A percentile compares a stretch with the other conserved stretches of the same genome.
phyloP scores from a whole-genome alignment of 2,329 filamentous ascomycete species.

The Lachnellula occidentalis region DNA sequence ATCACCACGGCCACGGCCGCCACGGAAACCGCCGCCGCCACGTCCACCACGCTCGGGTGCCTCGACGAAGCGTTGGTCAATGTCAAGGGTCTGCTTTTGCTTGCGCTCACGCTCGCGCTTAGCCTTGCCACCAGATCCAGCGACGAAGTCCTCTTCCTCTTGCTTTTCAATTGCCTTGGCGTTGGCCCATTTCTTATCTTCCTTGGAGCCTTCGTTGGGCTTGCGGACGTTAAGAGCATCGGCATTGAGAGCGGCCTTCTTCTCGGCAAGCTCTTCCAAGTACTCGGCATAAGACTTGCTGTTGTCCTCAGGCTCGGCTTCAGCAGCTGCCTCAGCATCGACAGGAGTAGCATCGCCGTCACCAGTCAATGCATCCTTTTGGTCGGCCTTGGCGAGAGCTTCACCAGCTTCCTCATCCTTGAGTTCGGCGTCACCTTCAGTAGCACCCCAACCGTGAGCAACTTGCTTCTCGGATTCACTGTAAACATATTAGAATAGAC shows the following conservation, averaged over 20 bases:
- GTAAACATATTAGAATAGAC: conserved; percentile 15
- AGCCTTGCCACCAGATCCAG: conserved; percentile 68
- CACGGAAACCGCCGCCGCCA: conserved; percentile 39
- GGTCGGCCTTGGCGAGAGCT: conserved; percentile 78
- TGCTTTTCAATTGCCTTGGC: conserved; percentile 68
- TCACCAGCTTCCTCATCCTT: conserved; percentile 90
- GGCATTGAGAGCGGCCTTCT: conserved; percentile 66
- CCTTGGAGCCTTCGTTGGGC: conserved; percentile 85
- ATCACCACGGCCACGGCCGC: no score
- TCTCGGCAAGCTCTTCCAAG: conserved; percentile 68
- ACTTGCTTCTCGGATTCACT: conserved; percentile 83
- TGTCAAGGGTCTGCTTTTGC: conserved; percentile 83
- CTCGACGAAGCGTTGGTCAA: conserved; percentile 80
- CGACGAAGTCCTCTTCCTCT: conserved; percentile 69
- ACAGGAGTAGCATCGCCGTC: conserved; percentile 40
- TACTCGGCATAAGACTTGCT: conserved; percentile 86
- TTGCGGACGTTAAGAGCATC: conserved; percentile 70
- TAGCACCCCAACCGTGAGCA: conserved; percentile 82
- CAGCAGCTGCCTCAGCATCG: conserved; percentile 35
- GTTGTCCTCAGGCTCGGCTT: conserved; percentile 61
- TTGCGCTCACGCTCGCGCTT: conserved; percentile 84
- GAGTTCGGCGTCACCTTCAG: conserved; percentile 75
- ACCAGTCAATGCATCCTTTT: conserved; percentile 60
- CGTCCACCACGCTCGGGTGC: conserved; percentile 54
- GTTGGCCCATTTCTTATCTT: conserved; percentile 86